Base-by-base conservation (phyloP, 2,329 filamentous ascomycete species). In the Arachnomyces sp. region DNA sequence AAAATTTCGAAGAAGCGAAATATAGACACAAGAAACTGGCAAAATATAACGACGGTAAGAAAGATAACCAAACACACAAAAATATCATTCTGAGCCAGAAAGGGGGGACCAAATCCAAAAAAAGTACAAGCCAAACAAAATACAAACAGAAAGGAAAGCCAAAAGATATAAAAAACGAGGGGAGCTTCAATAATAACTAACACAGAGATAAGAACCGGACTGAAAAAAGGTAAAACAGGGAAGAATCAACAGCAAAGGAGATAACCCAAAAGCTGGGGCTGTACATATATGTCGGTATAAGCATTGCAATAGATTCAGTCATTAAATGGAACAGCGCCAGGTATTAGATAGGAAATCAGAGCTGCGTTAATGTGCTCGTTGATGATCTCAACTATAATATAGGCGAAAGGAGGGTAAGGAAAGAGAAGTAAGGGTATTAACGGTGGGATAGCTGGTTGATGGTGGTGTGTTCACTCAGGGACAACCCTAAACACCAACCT, bases 401-500 rank as follows among this genome's bases (percentile, higher is more conserved):
- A 46, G 36, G 40, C 28, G 38, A 16, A 6, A 8, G 8, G 11
- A 38, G 28, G 30, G 18, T 39, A 44, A 43, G 25, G 38, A 40
- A 39, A 41, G 13, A 16, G 44, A 43, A 43, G 33, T 31, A 46
- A 35, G 38, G 38, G 46, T 49, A 48, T 18, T 38, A 30, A 38
- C 14, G 28, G 29, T 31, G 34, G 34, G 32, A 44, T 44, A 42
- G 20, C 39, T 34, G 41, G 42, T 35, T 38, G 34, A 13, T 28
- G 31, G 42, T 41, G n/a, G 28, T 34, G 37, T 43, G 41, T 34
- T 35, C 28, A 31, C 25, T 28, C 36, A 14, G 16, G 13, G 16
- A 33, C 32, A 42, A 38, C n/a, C 14, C 6, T 13, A 36, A 42
- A 51, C 28, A 43, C 40, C 20, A 43, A 45, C 25, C 44, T 52